These are phyloP conservation scores for Trematosphaeria pertusa DNA, from an alignment of 2,329 filamentous ascomycete species.

Conservation along the genomic window DNA sequence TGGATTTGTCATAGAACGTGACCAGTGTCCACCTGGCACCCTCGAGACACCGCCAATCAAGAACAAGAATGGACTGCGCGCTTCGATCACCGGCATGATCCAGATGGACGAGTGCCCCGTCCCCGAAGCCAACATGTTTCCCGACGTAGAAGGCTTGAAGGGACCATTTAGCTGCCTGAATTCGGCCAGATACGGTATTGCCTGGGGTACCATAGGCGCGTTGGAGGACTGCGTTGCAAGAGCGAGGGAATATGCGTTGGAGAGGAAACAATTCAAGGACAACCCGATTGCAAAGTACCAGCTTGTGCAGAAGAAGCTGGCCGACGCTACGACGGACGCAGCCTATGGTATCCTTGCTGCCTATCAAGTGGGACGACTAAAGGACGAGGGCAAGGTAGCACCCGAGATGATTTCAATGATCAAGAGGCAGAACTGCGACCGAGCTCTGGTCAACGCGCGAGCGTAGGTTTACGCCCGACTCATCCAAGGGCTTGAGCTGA, in stretches of 20 bases:
- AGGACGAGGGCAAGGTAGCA: slow-evolving; percentile 85
- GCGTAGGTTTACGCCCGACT: slow-evolving; percentile 51
- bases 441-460: slow-evolving; percentile 80
- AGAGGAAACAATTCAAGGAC: slow-evolving; percentile 93
- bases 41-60: slow-evolving; percentile 91
- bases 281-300: slow-evolving; percentile 97
- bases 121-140: slow-evolving; percentile 91
- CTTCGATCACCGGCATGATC: slow-evolving; percentile 97
- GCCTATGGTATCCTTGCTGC: slow-evolving; percentile 90
- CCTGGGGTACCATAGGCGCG: slow-evolving; percentile 91
- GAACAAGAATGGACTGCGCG: slow-evolving; percentile 92
- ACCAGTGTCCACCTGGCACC: slow-evolving; percentile 83
- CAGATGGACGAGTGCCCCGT: slow-evolving; percentile 92
- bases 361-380: slow-evolving; percentile 88
- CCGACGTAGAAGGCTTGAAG: slow-evolving; percentile 81
- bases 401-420: slow-evolving; percentile 98
- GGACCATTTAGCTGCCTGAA: slow-evolving; percentile 96
- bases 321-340: slow-evolving; percentile 89
- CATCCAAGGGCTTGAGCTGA: slow-evolving; percentile 13
- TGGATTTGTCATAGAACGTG: slow-evolving; percentile 88
- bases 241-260: slow-evolving; percentile 84
- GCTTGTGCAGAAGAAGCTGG: slow-evolving; percentile 96
- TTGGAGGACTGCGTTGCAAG: slow-evolving; percentile 88
- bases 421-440: slow-evolving; percentile 97
- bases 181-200: slow-evolving; percentile 90